Evolutionary conservation across 2,329 filamentous ascomycete genomes (phyloP).

Genomic region (Rhinocladiella mackenziei): DNA sequence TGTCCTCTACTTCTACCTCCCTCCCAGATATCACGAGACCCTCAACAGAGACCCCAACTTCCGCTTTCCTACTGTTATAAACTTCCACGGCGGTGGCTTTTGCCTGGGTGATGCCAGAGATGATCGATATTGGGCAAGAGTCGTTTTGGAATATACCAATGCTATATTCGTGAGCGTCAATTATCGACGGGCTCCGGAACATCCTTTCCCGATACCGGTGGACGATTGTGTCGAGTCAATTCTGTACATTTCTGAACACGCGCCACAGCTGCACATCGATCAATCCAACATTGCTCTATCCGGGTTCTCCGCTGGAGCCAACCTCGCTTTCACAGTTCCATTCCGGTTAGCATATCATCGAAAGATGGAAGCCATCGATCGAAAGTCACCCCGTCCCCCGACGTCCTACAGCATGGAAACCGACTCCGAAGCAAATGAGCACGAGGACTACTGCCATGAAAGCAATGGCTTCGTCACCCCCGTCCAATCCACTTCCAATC

Average conservation of each 20-base stretch:
- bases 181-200: slow-evolving; percentile 59
- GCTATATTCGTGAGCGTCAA: slow-evolving; percentile 60
- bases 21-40: slow-evolving; percentile 37
- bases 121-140: slow-evolving; percentile 57
- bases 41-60: slow-evolving; percentile 36
- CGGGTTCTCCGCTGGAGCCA: slow-evolving; percentile 61
- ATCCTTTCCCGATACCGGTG: slow-evolving; percentile 60
- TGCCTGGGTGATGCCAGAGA: slow-evolving; percentile 57
- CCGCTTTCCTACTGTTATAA: slow-evolving; percentile 56
- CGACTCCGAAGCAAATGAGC: slow-evolving; percentile 16
- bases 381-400: slow-evolving; percentile 29
- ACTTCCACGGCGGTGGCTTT: slow-evolving; percentile 63
- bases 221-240: slow-evolving; percentile 62
- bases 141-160: slow-evolving; percentile 52
- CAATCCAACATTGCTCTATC: slow-evolving; percentile 54
- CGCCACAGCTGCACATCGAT: slow-evolving; percentile 55
- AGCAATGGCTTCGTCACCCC: slow-evolving; percentile 15
- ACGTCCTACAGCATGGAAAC: slow-evolving; percentile 21
- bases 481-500: slow-evolving; percentile 18
- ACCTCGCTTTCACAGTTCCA: slow-evolving; percentile 60
- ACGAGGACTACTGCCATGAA: slow-evolving; percentile 13
- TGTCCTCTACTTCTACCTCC: slow-evolving; percentile 59
- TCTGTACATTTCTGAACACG: slow-evolving; percentile 55
- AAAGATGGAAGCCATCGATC: slow-evolving; percentile 34
- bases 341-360: slow-evolving; percentile 50